A percentile compares a stretch with the other conserved stretches of the same genome.
phyloP scores from a whole-genome alignment of 805 yeast genomes.

The Candida stauntonica region DNA sequence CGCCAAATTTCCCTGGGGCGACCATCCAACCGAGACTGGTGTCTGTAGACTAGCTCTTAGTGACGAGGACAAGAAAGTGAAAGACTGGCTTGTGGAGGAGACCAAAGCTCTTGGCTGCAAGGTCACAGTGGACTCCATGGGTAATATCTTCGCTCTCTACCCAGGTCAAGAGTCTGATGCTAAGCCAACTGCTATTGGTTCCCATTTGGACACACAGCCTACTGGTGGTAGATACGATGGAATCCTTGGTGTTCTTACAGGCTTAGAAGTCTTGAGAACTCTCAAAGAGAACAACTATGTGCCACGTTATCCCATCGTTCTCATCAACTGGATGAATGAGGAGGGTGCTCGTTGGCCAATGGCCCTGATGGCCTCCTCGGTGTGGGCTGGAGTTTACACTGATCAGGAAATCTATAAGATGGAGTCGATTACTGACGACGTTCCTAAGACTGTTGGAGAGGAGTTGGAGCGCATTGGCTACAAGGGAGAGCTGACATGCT shows the following conservation, averaged over 20 bases:
- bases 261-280: conserved; percentile 63
- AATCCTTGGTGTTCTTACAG: conserved; percentile 62
- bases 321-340: conserved; percentile 70
- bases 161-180: conserved; percentile 48
- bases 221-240: conserved; percentile 79
- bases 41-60: conserved; percentile 60
- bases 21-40: conserved; percentile 50
- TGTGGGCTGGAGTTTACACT: conserved; percentile 53
- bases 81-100: conserved; percentile 62
- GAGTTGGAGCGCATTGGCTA: conserved; percentile 62
- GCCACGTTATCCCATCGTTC: conserved; percentile 65
- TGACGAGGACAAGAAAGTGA: conserved; percentile 57
- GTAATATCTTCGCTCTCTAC: conserved; percentile 62
- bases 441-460: conserved; percentile 44
- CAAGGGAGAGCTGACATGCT: conserved; percentile 47
- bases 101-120: conserved; percentile 50
- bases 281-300: conserved; percentile 51
- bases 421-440: conserved; percentile 49
- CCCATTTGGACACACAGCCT: conserved; percentile 75
- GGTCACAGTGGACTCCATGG: conserved; percentile 58
- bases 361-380: conserved; percentile 61
- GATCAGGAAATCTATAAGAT: conserved; percentile 47
- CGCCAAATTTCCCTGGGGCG: conserved; percentile 61
- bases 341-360: conserved; percentile 78
- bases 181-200: conserved; percentile 63